Percentiles rank a stretch among this genome's conserved stretches.
These are phyloP conservation scores for Magnolia officinalis DNA, from an alignment of 164 flowering plant species.

Conservation along the genomic window DNA sequence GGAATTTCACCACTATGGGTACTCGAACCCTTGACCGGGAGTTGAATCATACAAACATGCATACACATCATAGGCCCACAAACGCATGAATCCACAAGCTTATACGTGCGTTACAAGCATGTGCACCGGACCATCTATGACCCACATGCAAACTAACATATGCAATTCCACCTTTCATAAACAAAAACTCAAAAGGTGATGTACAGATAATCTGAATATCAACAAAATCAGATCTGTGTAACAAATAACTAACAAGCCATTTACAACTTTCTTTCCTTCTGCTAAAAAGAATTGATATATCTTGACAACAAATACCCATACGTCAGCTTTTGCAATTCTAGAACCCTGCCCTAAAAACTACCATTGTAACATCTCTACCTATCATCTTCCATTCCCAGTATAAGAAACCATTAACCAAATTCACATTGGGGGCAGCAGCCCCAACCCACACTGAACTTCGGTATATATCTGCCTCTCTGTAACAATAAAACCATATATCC, in stretches of 20 bases:
- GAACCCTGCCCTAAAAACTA: neutral
- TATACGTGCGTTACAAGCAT: too few species aligned
- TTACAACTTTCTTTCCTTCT: slow-evolving; percentile 7
- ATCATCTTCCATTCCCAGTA: neutral
- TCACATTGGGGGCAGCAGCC: slow-evolving; percentile 2
- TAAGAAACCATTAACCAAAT: neutral
- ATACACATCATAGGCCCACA: too few species aligned
- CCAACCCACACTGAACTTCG: neutral
- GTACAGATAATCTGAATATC: neutral
- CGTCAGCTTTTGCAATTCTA: neutral
- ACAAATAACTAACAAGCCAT: slow-evolving; percentile 4
- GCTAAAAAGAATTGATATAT: slow-evolving; percentile 11
- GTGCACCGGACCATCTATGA: neutral
- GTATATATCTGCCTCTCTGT: neutral
- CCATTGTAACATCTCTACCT: neutral
- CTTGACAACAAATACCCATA: neutral
- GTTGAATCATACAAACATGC: too few species aligned
- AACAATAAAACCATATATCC: neutral
- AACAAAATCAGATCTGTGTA: neutral
- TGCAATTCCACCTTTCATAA: neutral
- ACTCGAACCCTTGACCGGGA: too few species aligned
- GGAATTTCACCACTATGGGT: too few species aligned
- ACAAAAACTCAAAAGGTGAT: neutral
- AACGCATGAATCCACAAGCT: too few species aligned
- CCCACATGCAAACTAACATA: neutral